Evolutionary conservation across 2,329 filamentous ascomycete genomes (phyloP), one percentile per base, ranked within the genome.

Genomic region (Seiridium unicorne): DNA sequence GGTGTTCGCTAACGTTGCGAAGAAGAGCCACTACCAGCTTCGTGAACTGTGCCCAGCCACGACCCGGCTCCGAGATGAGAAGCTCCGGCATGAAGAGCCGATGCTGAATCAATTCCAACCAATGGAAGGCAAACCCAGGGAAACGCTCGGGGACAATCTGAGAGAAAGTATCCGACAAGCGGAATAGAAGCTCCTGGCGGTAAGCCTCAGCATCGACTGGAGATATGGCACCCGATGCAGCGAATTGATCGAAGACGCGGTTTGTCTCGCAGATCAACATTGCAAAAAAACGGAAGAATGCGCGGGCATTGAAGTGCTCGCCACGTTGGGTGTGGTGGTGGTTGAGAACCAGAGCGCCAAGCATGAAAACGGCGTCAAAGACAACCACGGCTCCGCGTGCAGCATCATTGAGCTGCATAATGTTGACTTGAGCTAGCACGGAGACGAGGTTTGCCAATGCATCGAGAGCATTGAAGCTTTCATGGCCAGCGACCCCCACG

Each of bases 261-360:
- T 85, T 81, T 59, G 94, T 83, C 66, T 95, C 89, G 73, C 90
- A 91, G 4, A 99, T 82, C 53, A 97, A 82, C 68, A 90, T 79
- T 0, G 92, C 94, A 71, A 97, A 90, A 47, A 99, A 82, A 51
- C 94, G 88, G 84, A 93, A 95, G 80, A 97, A 98, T 36, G 96
- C 88, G 63, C 92, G 89, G 70, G 94, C 90, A 68, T 92, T 94
- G 79, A 96, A 93, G 44, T 83, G 84, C 58, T 97, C 93, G 3
- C 88, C 90, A 51, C 89, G 87, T 74, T 89, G 91, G 59, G 90
- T 83, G 69, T 96, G 89, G 71, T 98, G 92, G 67, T 95, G 88
- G 73, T 91, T 94, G 62, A 97, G 82, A 3, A 97, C 84, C 60
- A 99, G 77, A 3, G 92, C 85, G 40, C 92, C 79, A n/a, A 97